Conservation (phyloP, 2,329 filamentous ascomycete genomes). For the Cyanodermella asteris region DNA sequence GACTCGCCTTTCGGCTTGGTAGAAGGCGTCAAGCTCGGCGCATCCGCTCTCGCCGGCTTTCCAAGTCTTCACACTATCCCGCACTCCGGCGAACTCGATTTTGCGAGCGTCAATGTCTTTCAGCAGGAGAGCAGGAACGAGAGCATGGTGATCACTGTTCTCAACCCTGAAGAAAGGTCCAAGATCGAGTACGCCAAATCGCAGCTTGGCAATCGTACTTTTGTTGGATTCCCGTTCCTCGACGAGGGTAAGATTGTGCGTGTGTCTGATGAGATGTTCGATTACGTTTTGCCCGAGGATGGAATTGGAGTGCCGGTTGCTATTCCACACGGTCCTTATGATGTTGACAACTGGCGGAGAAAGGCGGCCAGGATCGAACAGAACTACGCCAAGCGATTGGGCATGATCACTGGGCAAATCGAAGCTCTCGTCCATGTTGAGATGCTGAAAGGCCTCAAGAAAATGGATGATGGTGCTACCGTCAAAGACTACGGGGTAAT, state of each 20-base stretch:
- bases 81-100: slow-evolving; percentile 60
- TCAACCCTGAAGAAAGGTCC: slow-evolving; percentile 49
- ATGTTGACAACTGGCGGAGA: slow-evolving; percentile 65
- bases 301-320: slow-evolving; percentile 40
- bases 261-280: slow-evolving; percentile 84
- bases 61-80: slow-evolving; percentile 72
- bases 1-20: slow-evolving; percentile 69
- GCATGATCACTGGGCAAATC: slow-evolving; percentile 65
- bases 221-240: slow-evolving; percentile 85
- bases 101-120: slow-evolving; percentile 84
- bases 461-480: slow-evolving; percentile 75
- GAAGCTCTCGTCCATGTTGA: slow-evolving; percentile 83
- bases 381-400: slow-evolving; percentile 75
- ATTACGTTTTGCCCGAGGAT: slow-evolving; percentile 50
- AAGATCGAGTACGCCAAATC: slow-evolving; percentile 50
- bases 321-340: slow-evolving; percentile 48
- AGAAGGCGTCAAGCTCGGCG: slow-evolving; percentile 61
- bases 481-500: slow-evolving; percentile 84
- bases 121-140: slow-evolving; percentile 90
- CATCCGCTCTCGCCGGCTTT: slow-evolving; percentile 75
- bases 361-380: slow-evolving; percentile 68
- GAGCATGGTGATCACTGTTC: slow-evolving; percentile 77
- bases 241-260: slow-evolving; percentile 79
- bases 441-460: slow-evolving; percentile 75
- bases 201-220: slow-evolving; percentile 67